These are phyloP conservation scores for Gynochthodes officinalis DNA, from an alignment of 257 asterid species.

Conservation along the genomic window DNA sequence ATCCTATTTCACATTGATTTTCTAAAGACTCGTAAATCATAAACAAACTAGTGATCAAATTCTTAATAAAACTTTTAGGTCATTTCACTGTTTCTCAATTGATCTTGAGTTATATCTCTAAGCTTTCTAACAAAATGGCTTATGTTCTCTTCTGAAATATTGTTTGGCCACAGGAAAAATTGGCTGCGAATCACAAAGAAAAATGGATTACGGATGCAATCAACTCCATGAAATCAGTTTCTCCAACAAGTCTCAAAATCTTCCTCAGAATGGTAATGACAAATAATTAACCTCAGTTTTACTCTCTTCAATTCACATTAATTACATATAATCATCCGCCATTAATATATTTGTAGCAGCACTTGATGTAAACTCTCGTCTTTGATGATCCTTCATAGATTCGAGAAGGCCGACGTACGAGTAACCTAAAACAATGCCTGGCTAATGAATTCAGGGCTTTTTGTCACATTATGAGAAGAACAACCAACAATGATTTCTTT, in stretches of 20 bases:
- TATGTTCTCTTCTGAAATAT: not conserved
- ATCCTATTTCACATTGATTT: too few relatives aligned
- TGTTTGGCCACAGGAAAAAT: constrained; percentile 1
- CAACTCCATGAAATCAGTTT: constrained; percentile 12
- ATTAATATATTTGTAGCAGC: too few relatives aligned
- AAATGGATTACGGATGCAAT: constrained; percentile 18
- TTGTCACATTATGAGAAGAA: constrained; percentile 10
- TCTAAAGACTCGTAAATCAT: too few relatives aligned
- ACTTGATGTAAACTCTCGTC: not conserved
- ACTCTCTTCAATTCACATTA: too few relatives aligned
- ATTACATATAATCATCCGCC: too few relatives aligned
- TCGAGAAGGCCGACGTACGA: constrained; percentile 18
- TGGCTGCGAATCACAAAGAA: not conserved
- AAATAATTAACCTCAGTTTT: too few relatives aligned
- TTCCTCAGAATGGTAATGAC: constrained; percentile 12
- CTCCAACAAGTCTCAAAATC: constrained; percentile 28
- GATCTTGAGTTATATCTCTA: too few relatives aligned
- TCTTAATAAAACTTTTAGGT: too few relatives aligned
- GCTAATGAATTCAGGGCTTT: constrained; percentile 6
- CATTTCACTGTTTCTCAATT: too few relatives aligned
- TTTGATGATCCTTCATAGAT: not conserved
- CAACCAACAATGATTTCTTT: constrained; percentile 11
- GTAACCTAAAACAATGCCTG: constrained; percentile 14
- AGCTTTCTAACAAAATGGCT: too few relatives aligned
- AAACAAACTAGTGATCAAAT: too few relatives aligned